Percentiles rank a stretch among this genome's conserved stretches.
phyloP scores from a whole-genome alignment of 129 eudicot genomes.

The Centella asiatica region DNA sequence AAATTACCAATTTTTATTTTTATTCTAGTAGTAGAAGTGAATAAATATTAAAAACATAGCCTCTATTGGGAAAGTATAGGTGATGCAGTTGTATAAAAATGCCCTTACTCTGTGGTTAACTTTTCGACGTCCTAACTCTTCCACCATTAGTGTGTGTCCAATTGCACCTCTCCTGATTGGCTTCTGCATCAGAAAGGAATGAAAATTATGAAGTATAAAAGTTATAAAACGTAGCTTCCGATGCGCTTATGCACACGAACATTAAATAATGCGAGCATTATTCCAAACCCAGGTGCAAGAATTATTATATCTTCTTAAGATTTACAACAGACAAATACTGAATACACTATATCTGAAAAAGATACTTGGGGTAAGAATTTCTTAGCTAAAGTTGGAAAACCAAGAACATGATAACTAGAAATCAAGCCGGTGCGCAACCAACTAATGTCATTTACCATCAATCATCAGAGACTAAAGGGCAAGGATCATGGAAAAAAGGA shows the following conservation, averaged over 20 bases:
- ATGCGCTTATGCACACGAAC: not conserved
- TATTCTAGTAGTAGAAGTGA: not conserved
- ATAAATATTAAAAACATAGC: not conserved
- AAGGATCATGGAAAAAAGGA: no score
- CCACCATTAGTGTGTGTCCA: constrained; percentile 78
- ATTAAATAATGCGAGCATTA: not conserved
- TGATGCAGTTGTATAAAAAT: not conserved
- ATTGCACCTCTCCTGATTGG: constrained; percentile 80
- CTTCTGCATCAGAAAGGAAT: constrained; percentile 49
- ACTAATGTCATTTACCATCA: no score
- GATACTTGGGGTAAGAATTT: not conserved
- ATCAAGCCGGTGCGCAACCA: no score
- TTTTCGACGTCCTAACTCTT: constrained; percentile 68
- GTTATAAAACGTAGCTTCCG: no score
- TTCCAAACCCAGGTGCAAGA: not conserved
- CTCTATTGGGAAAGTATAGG: not conserved
- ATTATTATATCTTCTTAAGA: not conserved
- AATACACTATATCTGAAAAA: not conserved
- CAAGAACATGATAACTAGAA: not conserved
- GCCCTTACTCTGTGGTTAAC: constrained; percentile 66
- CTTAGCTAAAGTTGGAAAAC: not conserved
- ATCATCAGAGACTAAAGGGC: no score
- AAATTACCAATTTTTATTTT: not conserved
- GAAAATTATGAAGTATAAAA: not conserved
- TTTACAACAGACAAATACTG: no score